A percentile compares a stretch with the other conserved stretches of the same genome.
Evolutionary conservation across 352 stramenopile genomes (phyloP).

Genomic region (Phytophthora pluvialis): DNA sequence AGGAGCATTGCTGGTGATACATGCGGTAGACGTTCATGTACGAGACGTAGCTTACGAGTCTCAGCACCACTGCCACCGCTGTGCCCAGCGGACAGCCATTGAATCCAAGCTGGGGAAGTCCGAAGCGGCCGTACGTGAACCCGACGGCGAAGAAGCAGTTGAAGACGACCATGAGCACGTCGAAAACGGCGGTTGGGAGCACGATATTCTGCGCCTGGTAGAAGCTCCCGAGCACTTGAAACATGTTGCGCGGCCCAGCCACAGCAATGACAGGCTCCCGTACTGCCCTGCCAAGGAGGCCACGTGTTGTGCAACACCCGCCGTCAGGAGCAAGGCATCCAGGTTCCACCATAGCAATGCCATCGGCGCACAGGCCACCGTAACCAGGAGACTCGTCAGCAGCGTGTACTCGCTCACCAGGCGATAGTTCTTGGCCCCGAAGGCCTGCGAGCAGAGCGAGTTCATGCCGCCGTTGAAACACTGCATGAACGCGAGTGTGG

Average conservation of each 20-base stretch:
- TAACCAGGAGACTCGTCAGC: conserved; percentile 55
- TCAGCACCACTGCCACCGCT: conserved; percentile 50
- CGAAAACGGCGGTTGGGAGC: conserved; percentile 64
- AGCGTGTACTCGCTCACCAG: conserved; percentile 70
- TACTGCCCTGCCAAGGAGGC: conserved; percentile 61
- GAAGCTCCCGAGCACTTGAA: conserved; percentile 74
- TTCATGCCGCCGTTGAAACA: conserved; percentile 83
- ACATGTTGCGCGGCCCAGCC: conserved; percentile 79
- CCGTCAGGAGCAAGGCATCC: conserved; percentile 50
- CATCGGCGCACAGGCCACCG: conserved; percentile 63
- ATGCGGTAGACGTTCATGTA: conserved; percentile 73
- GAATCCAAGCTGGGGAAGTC: conserved; percentile 65
- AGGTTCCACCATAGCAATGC: conserved; percentile 79
- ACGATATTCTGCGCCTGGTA: conserved; percentile 86
- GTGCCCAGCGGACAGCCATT: conserved; percentile 81
- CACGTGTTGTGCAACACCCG: conserved; percentile 48
- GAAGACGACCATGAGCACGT: conserved; percentile 59
- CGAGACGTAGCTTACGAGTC: conserved; percentile 54
- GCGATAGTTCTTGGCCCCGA: conserved; percentile 80
- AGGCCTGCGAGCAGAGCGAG: conserved; percentile 85
- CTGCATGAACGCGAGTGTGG: conserved; percentile 81
- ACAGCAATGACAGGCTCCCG: conserved; percentile 67
- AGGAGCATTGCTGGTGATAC: conserved; percentile 52
- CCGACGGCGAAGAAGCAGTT: conserved; percentile 63
- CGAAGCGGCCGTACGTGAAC: conserved; percentile 69